Conservation (phyloP, 2,329 filamentous ascomycete species). For the Fusarium sacchari region DNA sequence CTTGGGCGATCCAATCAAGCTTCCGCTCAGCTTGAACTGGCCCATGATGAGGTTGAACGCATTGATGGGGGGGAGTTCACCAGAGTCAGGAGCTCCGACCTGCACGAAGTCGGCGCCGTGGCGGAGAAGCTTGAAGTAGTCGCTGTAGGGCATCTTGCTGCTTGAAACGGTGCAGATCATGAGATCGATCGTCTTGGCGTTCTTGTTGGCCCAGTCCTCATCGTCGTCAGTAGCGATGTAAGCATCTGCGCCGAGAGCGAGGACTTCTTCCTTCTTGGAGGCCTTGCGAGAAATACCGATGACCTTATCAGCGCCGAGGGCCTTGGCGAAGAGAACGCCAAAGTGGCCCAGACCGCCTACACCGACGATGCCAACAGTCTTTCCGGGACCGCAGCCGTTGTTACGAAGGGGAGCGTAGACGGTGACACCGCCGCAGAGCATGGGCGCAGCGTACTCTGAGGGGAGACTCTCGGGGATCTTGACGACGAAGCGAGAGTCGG, state of each 20-base stretch:
- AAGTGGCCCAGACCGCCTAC: slow-evolving; percentile 76
- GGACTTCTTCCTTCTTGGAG: slow-evolving; percentile 63
- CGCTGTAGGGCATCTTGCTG: slow-evolving; percentile 65
- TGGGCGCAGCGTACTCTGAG: slow-evolving; percentile 62
- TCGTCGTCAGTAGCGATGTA: slow-evolving; percentile 57
- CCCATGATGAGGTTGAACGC: slow-evolving; percentile 38
- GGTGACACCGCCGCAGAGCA: slow-evolving; percentile 77
- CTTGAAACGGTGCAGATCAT: slow-evolving; percentile 68
- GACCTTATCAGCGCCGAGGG: slow-evolving; percentile 69
- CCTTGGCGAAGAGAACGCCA: slow-evolving; percentile 73
- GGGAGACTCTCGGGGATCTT: slow-evolving; percentile 56
- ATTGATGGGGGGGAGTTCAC: slow-evolving; percentile 38
- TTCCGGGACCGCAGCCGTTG: slow-evolving; percentile 72
- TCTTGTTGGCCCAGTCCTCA: slow-evolving; percentile 62
- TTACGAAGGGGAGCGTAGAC: slow-evolving; percentile 69
- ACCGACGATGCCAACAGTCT: slow-evolving; percentile 72
- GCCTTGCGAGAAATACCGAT: slow-evolving; percentile 65
- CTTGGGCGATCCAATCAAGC: slow-evolving; percentile 58
- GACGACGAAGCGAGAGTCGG: slow-evolving; percentile 56
- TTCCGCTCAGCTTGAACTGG: slow-evolving; percentile 56
- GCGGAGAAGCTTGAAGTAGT: slow-evolving; percentile 70
- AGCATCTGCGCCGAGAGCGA: slow-evolving; percentile 66
- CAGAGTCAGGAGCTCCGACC: slow-evolving; percentile 56
- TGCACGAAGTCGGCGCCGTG: slow-evolving; percentile 71
- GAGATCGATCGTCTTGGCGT: slow-evolving; percentile 62